Percentiles rank a stretch among this genome's conserved stretches.
phyloP scores from a whole-genome alignment of 345 rosid genomes.

The Euclidium syriacum region DNA sequence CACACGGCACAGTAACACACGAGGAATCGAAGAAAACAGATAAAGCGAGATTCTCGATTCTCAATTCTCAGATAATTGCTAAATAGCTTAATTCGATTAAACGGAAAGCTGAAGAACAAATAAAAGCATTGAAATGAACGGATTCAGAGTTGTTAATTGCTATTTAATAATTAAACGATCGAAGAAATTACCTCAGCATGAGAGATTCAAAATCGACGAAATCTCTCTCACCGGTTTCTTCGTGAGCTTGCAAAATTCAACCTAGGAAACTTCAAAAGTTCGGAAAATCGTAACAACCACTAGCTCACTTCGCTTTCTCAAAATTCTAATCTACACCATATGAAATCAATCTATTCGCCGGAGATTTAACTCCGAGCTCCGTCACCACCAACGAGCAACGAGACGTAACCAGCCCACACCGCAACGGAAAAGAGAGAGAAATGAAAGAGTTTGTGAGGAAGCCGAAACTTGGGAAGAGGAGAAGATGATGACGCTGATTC shows the following conservation, averaged over 20 bases:
- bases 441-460: neutral
- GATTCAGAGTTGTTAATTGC: neutral
- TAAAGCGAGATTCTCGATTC: neutral
- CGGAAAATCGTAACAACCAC: neutral
- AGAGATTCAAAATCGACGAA: constrained; percentile 17
- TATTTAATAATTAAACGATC: neutral
- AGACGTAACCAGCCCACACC: constrained; percentile 9
- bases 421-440: constrained; percentile 15
- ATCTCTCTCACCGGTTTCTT: constrained; percentile 1
- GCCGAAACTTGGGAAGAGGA: constrained; percentile 31
- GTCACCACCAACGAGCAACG: constrained; percentile 2
- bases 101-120: constrained; percentile 10
- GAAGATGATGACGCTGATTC: constrained; percentile 29
- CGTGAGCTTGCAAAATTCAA: neutral
- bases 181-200: constrained; percentile 23
- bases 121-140: neutral
- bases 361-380: neutral
- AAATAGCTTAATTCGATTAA: neutral
- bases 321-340: neutral
- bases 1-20: neutral
- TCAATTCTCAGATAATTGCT: neutral
- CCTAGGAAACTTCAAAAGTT: neutral
- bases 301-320: neutral
- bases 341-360: neutral
- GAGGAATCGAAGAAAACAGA: no score